These are phyloP conservation scores for Mortierella sp. DNA, from an alignment of 371 early-diverging fungal genomes.

Conservation along the genomic window DNA sequence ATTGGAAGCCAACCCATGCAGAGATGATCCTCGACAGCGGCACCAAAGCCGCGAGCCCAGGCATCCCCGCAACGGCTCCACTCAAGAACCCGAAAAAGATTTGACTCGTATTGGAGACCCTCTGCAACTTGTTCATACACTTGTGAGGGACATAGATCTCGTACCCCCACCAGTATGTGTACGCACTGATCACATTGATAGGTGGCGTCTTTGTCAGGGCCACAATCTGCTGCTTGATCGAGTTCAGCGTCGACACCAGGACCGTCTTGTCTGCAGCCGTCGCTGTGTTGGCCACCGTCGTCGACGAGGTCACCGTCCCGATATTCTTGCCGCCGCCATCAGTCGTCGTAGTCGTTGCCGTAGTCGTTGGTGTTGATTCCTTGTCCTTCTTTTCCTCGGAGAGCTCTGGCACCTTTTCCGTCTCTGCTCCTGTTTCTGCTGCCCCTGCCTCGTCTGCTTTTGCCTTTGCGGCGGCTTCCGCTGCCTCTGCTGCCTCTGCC, in stretches of 20 bases:
- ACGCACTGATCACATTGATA: conserved; percentile 47
- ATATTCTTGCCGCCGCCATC: neutral
- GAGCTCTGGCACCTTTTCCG: neutral
- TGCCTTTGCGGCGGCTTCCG: neutral
- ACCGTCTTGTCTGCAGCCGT: conserved; percentile 30
- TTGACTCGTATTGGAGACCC: conserved; percentile 50
- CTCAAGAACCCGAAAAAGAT: conserved; percentile 58
- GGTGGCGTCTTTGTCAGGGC: conserved; percentile 39
- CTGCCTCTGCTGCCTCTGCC: neutral
- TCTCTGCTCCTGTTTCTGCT: neutral
- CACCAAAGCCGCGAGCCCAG: conserved; percentile 48
- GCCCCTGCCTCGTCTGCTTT: neutral
- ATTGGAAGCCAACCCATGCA: conserved; percentile 60
- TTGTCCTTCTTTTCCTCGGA: neutral
- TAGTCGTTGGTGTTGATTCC: neutral
- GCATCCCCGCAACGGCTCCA: conserved; percentile 41
- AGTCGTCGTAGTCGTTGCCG: neutral
- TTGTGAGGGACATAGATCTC: conserved; percentile 60
- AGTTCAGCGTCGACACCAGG: conserved; percentile 45
- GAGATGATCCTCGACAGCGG: conserved; percentile 58
- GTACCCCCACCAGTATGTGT: conserved; percentile 61
- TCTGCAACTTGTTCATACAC: conserved; percentile 56
- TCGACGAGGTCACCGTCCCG: conserved; percentile 32
- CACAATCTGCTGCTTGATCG: conserved; percentile 43
- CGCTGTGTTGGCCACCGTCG: conserved; percentile 14